Conservation (phyloP, 148 eudicot genomes). For the Chenopodium formosanum region DNA sequence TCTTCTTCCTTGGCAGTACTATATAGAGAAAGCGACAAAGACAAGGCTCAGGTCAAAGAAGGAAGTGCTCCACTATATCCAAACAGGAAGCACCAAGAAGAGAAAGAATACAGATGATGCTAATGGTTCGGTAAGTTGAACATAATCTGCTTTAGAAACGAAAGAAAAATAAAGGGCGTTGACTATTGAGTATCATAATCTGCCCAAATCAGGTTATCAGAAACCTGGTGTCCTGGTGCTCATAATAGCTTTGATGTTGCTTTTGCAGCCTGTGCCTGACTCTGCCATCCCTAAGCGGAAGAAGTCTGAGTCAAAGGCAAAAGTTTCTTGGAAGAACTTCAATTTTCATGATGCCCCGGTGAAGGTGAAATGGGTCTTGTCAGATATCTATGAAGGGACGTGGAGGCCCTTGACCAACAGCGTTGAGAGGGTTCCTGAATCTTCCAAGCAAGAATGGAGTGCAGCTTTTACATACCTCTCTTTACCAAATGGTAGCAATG, state of each 20-base stretch:
- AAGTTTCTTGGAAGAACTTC: conserved; percentile 30
- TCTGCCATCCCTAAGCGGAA: conserved; percentile 23
- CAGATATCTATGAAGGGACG: conserved; percentile 31
- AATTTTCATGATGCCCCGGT: conserved; percentile 51
- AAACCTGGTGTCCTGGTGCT: neutral
- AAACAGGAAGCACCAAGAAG: conserved; percentile 42
- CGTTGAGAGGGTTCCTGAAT: conserved; percentile 41
- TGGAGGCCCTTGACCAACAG: conserved; percentile 49
- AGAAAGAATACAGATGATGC: conserved; percentile 35
- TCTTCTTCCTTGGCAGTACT: conserved; percentile 46
- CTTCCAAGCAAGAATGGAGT: conserved; percentile 51
- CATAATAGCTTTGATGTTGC: neutral
- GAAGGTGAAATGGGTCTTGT: conserved; percentile 46
- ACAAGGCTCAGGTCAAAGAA: conserved; percentile 55
- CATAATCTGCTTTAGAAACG: neutral
- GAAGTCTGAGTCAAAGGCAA: conserved; percentile 28
- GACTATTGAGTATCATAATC: neutral
- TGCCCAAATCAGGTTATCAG: neutral
- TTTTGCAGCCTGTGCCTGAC: conserved; percentile 30
- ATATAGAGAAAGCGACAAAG: conserved; percentile 35
- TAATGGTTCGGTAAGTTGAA: conserved; percentile 39
- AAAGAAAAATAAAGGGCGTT: too few species aligned
- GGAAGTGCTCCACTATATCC: conserved; percentile 49
- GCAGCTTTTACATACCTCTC: conserved; percentile 46
- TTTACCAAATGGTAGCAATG: conserved; percentile 20